Base-by-base conservation (phyloP, 2,329 filamentous ascomycete species). In the Pseudogymnoascus sp. region DNA sequence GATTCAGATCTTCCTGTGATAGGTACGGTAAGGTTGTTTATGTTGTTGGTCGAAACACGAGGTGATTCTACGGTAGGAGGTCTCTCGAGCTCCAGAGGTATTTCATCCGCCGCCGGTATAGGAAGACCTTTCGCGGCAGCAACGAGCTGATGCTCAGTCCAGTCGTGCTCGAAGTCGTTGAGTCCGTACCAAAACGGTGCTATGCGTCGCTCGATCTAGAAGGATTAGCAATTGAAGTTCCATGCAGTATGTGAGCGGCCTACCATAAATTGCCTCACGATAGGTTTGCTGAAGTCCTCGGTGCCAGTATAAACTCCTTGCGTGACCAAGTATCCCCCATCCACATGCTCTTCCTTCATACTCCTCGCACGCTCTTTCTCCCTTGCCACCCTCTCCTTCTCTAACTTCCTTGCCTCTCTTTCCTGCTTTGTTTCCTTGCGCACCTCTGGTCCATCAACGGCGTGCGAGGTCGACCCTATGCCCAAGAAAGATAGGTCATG, bases 151-250 rank as follows among this genome's bases (percentile, higher is more conserved):
- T 95, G 87, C 72, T 99, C 95, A 11, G 91, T 89, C 95, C 95
- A 99, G 61, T 85, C 89, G 21, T 90, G 84, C 14, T 87, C 88
- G 75, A 95, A 91, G 74, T 97, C 93, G 67, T 96, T 88, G 3
- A 99, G 79, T 4, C 95, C 95, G 72, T 89, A 88, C 92, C 93
- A 99, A 75, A 99, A 99, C 0, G 95, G 95, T 44, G 95, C 95
- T 66, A 99, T 77, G 66, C 89, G 87, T 69, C 95, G 85, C 76
- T 99, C 95, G 73, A 99, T 92, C 93, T 97, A 50, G 65, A 68
- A 63, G 16, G 61, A 62, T 71, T 42, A 72, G 66, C 14, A 11
- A n/a, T 59, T 37, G 60, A 35, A 33, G 24, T 60, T 21, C 26
- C 29, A 63, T 14, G 24, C n/a, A 47, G 16, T 21, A 33, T 61